Conservation (phyloP, 2,329 filamentous ascomycete species). For the Botrytis galanthina region DNA sequence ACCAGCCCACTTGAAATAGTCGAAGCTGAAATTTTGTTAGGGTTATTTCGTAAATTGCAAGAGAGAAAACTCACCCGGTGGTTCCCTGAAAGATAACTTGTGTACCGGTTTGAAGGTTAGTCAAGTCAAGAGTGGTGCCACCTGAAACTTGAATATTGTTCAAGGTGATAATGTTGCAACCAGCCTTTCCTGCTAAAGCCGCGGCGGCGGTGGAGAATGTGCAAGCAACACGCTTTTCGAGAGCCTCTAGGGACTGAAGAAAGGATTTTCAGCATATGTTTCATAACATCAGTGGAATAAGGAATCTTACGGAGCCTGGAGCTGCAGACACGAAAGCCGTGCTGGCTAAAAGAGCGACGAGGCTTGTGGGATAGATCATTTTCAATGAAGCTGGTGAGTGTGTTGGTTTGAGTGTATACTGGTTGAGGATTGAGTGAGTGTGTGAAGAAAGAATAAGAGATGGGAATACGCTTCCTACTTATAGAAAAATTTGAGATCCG, state of each 20-base stretch:
- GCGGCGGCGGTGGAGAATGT: conserved; percentile 50
- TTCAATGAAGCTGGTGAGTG: not conserved
- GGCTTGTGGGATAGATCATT: not conserved
- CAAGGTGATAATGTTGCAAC: conserved; percentile 54
- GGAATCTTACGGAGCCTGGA: not conserved
- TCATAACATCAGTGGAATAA: too few relatives aligned
- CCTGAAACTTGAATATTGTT: conserved; percentile 54
- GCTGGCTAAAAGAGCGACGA: not conserved
- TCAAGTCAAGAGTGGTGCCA: conserved; percentile 57
- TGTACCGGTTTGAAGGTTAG: conserved; percentile 50
- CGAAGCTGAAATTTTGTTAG: conserved; percentile 45
- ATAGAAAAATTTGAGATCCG: not conserved
- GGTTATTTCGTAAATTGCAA: not conserved
- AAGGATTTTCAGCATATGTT: not conserved
- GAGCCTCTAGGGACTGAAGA: not conserved
- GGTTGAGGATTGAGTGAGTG: not conserved
- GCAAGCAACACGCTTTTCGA: conserved; percentile 40
- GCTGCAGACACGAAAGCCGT: not conserved
- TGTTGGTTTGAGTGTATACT: not conserved
- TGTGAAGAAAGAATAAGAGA: not conserved
- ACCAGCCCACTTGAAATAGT: conserved; percentile 62
- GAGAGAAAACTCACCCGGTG: not conserved
- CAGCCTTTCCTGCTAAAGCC: conserved; percentile 47
- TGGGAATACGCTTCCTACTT: not conserved
- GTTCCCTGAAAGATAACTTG: conserved; percentile 20